Conservation (phyloP, 805 yeast genomes). For the Metschnikowia hibisci region DNA sequence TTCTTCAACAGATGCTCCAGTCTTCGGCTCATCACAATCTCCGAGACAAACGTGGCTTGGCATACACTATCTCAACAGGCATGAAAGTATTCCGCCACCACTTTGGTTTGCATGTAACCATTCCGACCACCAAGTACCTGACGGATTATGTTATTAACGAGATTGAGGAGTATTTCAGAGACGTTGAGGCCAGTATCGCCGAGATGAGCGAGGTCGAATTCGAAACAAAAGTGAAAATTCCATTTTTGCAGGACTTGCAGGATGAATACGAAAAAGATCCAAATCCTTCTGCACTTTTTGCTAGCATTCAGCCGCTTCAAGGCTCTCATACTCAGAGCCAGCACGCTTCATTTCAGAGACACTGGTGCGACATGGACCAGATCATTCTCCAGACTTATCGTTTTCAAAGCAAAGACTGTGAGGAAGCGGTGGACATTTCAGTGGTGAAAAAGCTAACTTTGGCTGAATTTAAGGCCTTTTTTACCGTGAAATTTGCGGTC, state of each 20-base stretch:
- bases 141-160: constrained; percentile 41
- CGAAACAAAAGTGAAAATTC: constrained; percentile 15
- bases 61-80: constrained; percentile 61
- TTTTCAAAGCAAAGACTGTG: constrained; percentile 31
- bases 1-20: constrained; percentile 47
- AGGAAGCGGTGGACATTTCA: constrained; percentile 31
- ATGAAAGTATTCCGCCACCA: constrained; percentile 47
- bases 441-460: constrained; percentile 30
- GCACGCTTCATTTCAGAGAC: constrained; percentile 25
- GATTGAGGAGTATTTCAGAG: constrained; percentile 45
- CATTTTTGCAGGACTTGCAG: constrained; percentile 28
- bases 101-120: constrained; percentile 54
- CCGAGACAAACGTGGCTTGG: constrained; percentile 55
- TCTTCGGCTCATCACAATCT: constrained; percentile 43
- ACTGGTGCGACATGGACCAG: constrained; percentile 48
- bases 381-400: constrained; percentile 42
- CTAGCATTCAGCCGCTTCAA: constrained; percentile 22
- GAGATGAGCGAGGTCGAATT: constrained; percentile 31
- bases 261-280: constrained; percentile 3
- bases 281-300: constrained; percentile 22
- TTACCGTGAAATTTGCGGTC: constrained; percentile 31
- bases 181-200: constrained; percentile 34
- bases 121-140: constrained; percentile 48
- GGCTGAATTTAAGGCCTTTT: constrained; percentile 33
- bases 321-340: constrained; percentile 23